A percentile compares a stretch with the other conserved stretches of the same genome.
phyloP scores from a whole-genome alignment of 2,329 filamentous ascomycete species.

The Sclerotinia borealis region DNA sequence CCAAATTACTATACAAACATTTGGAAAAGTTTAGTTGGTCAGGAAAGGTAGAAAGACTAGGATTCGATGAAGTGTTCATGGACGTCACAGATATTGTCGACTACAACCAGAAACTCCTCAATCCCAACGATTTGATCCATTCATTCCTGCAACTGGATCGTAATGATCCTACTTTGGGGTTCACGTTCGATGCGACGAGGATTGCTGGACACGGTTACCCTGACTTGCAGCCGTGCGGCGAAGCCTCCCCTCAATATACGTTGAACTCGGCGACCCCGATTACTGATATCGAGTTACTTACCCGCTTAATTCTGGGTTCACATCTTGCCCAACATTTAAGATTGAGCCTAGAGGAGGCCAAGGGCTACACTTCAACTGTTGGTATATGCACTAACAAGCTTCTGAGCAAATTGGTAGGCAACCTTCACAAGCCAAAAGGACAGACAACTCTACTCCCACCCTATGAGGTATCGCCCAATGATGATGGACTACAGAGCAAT shows the following conservation, averaged over 20 bases:
- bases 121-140: conserved; percentile 52
- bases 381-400: conserved; percentile 86
- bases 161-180: conserved; percentile 72
- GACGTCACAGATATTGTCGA: conserved; percentile 79
- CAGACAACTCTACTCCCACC: conserved; percentile 79
- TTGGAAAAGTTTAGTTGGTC: conserved; percentile 73
- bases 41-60: conserved; percentile 69
- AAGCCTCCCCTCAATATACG: not conserved
- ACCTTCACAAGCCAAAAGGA: conserved; percentile 75
- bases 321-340: conserved; percentile 75
- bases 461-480: conserved; percentile 33
- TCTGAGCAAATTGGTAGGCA: conserved; percentile 78
- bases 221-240: conserved; percentile 7
- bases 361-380: conserved; percentile 81
- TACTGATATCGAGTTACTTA: conserved; percentile 19
- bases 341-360: conserved; percentile 63
- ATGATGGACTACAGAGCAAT: conserved; percentile 39
- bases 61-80: conserved; percentile 76
- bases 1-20: conserved; percentile 72
- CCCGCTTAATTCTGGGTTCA: conserved; percentile 68
- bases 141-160: conserved; percentile 77
- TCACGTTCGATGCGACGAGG: conserved; percentile 65
- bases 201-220: conserved; percentile 51
- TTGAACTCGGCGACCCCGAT: conserved; percentile 9
- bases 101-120: conserved; percentile 71